phyloP scores from a whole-genome alignment of 116 monocot genomes.

The Trichopus zeylanicus region DNA sequence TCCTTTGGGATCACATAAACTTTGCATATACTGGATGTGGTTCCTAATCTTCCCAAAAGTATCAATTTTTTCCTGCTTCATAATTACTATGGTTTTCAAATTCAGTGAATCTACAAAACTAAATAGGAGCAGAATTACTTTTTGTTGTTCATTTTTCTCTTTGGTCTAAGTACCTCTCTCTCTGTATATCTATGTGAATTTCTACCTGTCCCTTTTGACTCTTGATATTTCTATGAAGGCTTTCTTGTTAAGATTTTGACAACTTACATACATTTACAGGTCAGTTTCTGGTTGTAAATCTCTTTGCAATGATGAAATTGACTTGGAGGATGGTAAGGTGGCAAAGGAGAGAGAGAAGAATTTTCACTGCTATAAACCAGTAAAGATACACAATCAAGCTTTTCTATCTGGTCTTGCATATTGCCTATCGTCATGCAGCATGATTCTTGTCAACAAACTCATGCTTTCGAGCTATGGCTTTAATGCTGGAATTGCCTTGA shows the following conservation, averaged over 20 bases:
- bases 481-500: slow-evolving; percentile 82
- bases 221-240: no score
- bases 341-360: slow-evolving; percentile 47
- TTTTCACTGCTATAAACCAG: slow-evolving; percentile 21
- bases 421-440: slow-evolving; percentile 92
- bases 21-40: no score
- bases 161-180: no score
- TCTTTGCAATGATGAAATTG: slow-evolving; percentile 33
- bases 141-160: no score
- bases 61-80: no score
- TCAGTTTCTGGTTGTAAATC: slow-evolving; percentile 46
- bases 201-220: no score
- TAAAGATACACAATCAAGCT: slow-evolving; percentile 67
- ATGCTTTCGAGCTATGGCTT: slow-evolving; percentile 84
- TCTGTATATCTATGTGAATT: no score
- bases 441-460: slow-evolving; percentile 92
- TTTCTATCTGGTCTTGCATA: slow-evolving; percentile 86
- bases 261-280: slow-evolving; percentile 12
- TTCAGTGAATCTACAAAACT: no score
- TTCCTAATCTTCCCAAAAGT: no score
- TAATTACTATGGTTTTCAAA: neutral
- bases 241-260: no score
- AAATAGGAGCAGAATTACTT: no score
- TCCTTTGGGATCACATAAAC: no score
- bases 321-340: slow-evolving; percentile 66